Conservation (phyloP, 140 eudicot genomes). For the Stevia rebaudiana region DNA sequence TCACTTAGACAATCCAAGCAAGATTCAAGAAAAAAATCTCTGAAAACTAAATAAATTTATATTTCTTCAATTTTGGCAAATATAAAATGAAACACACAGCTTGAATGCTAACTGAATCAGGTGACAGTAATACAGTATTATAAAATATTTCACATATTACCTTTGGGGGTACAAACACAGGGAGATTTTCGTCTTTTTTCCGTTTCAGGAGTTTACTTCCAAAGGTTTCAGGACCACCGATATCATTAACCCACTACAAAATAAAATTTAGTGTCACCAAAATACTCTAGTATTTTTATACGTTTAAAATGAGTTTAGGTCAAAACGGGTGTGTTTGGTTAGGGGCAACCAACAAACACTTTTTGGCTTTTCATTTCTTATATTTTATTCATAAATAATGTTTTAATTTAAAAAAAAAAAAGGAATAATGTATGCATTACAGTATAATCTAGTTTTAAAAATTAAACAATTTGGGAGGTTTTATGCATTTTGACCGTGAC, state of each 20-base stretch:
- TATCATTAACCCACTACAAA: slow-evolving; percentile 81
- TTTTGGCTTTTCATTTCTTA: neutral
- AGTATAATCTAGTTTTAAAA: neutral
- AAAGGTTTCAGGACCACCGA: slow-evolving; percentile 71
- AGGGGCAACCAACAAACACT: neutral
- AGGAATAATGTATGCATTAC: neutral
- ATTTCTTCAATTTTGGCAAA: neutral
- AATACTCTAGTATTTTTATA: too few relatives aligned
- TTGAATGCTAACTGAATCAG: slow-evolving; percentile 2
- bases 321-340: neutral
- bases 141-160: slow-evolving; percentile 31
- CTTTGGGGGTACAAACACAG: slow-evolving; percentile 80
- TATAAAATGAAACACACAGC: neutral
- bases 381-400: neutral
- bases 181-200: slow-evolving; percentile 69
- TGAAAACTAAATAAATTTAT: neutral
- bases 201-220: slow-evolving; percentile 62
- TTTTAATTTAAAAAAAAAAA: neutral
- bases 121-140: slow-evolving; percentile 11
- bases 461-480: neutral
- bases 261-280: neutral
- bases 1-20: neutral
- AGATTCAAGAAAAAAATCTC: neutral
- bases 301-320: neutral
- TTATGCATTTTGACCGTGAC: neutral